Evolutionary conservation across 2,329 filamentous ascomycete species (phyloP).

Genomic region (Sarocladium strictum): DNA sequence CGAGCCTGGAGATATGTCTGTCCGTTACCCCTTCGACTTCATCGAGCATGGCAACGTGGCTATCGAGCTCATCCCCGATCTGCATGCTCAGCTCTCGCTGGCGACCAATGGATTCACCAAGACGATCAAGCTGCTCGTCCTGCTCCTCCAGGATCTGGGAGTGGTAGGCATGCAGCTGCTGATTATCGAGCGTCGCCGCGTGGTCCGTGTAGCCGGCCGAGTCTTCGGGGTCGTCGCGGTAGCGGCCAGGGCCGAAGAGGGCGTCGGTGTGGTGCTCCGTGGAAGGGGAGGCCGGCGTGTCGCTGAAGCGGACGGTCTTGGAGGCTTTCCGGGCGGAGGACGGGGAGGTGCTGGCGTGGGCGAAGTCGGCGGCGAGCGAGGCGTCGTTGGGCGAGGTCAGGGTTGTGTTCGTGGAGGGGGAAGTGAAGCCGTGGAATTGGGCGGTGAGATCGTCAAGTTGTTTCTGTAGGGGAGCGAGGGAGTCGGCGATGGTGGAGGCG

Average conservation of each 20-base stretch:
- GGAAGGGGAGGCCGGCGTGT: conserved; percentile 42
- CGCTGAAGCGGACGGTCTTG: conserved; percentile 84
- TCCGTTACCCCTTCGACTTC: conserved; percentile 82
- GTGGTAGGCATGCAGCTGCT: conserved; percentile 85
- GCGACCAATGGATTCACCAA: conserved; percentile 80
- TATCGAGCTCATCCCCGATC: conserved; percentile 93
- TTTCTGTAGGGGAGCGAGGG: conserved; percentile 61
- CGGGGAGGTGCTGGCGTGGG: conserved; percentile 45
- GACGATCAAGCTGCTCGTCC: conserved; percentile 82
- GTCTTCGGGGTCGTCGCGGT: conserved; percentile 59
- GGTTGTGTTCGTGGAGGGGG: conserved; percentile 41
- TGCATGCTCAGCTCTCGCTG: conserved; percentile 92
- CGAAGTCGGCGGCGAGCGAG: conserved; percentile 56
- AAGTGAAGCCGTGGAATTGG: conserved; percentile 69
- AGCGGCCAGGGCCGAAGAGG: conserved; percentile 39
- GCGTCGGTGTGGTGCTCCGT: conserved; percentile 32
- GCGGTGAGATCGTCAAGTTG: conserved; percentile 72
- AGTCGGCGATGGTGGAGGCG: conserved; percentile 49
- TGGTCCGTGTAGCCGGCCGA: conserved; percentile 53
- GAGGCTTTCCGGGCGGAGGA: conserved; percentile 28
- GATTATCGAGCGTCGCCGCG: conserved; percentile 61
- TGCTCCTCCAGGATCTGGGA: conserved; percentile 76
- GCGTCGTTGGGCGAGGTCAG: conserved; percentile 60
- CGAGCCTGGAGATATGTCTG: conserved; percentile 69
- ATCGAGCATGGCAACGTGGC: conserved; percentile 81